A percentile compares a stretch with the other conserved stretches of the same genome.
phyloP scores from a whole-genome alignment of 2,329 filamentous ascomycete genomes.

The Fusarium caatingaense region DNA sequence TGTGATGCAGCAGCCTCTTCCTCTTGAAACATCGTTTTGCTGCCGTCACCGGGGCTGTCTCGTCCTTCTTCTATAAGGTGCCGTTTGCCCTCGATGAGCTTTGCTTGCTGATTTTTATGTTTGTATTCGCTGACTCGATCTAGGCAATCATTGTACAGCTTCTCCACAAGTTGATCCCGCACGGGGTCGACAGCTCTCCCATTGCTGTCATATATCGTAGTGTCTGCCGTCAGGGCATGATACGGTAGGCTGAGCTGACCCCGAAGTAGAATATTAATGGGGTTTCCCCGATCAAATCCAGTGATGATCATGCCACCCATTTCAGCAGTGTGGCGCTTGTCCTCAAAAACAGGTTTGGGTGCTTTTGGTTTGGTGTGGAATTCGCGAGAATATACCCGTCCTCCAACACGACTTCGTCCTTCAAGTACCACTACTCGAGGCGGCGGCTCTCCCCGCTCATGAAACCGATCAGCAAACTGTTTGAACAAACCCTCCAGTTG shows the following conservation, averaged over 20 bases:
- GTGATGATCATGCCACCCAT: conserved; percentile 99
- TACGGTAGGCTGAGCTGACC: conserved; percentile 90
- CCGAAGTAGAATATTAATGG: conserved; percentile 88
- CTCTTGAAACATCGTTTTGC: conserved; percentile 74
- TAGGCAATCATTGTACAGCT: conserved; percentile 92
- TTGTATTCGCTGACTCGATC: conserved; percentile 93
- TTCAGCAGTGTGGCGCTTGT: conserved; percentile 82
- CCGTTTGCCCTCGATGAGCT: conserved; percentile 83
- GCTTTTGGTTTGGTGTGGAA: conserved; percentile 68
- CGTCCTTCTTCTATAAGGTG: conserved; percentile 84
- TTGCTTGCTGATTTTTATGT: conserved; percentile 75
- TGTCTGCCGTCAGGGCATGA: conserved; percentile 81
- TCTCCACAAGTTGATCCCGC: conserved; percentile 86
- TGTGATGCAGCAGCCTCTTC: conserved; percentile 77
- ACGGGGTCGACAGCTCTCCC: conserved; percentile 81
- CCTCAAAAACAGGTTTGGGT: conserved; percentile 64
- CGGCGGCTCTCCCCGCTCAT: conserved; percentile 71
- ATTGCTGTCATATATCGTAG: conserved; percentile 89
- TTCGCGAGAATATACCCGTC: conserved; percentile 87
- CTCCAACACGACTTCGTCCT: conserved; percentile 87
- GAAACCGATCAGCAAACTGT: conserved; percentile 79
- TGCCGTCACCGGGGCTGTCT: conserved; percentile 77
- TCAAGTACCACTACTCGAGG: conserved; percentile 86
- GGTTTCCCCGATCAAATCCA: conserved; percentile 95
- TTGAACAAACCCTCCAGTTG: conserved; percentile 88